A percentile compares a stretch with the other conserved stretches of the same genome.
These are phyloP conservation scores for Cyclotella choctawhatcheeana DNA, from an alignment of 108 stramenopile species.

Conservation along the genomic window DNA sequence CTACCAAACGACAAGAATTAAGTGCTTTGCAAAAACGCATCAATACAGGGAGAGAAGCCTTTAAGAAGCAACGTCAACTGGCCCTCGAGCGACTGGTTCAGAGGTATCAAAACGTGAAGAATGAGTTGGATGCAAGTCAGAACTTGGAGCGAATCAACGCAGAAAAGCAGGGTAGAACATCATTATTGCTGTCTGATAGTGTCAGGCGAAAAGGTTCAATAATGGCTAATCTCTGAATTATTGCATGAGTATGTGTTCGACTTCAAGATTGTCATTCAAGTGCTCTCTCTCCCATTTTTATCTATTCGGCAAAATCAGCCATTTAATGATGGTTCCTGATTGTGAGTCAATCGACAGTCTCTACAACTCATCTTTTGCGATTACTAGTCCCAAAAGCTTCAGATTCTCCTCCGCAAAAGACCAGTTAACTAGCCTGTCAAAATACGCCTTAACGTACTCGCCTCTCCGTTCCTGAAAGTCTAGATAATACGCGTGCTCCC, in stretches of 20 bases:
- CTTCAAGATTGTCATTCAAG: not conserved
- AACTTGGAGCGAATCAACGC: constrained; percentile 69
- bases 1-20: constrained; percentile 70
- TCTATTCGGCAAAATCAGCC: constrained; percentile 7
- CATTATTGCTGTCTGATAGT: not conserved
- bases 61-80: constrained; percentile 77
- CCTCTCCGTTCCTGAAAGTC: constrained; percentile 83
- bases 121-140: constrained; percentile 71
- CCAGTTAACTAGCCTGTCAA: constrained; percentile 71
- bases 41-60: constrained; percentile 78
- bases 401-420: constrained; percentile 55
- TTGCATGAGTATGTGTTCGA: not conserved
- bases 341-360: too few species aligned
- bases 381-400: constrained; percentile 36
- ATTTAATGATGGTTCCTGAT: too few species aligned
- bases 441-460: constrained; percentile 76
- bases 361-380: too few species aligned
- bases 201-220: constrained; percentile 1
- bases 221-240: not conserved
- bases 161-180: constrained; percentile 31
- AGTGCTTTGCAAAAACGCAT: constrained; percentile 88
- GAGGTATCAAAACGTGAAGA: constrained; percentile 82
- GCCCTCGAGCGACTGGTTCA: constrained; percentile 79
- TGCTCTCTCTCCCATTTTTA: not conserved
- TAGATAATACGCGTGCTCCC: constrained; percentile 88